phyloP scores from a whole-genome alignment of 2,329 filamentous ascomycete species.

The Aspergillus fijiensis region DNA sequence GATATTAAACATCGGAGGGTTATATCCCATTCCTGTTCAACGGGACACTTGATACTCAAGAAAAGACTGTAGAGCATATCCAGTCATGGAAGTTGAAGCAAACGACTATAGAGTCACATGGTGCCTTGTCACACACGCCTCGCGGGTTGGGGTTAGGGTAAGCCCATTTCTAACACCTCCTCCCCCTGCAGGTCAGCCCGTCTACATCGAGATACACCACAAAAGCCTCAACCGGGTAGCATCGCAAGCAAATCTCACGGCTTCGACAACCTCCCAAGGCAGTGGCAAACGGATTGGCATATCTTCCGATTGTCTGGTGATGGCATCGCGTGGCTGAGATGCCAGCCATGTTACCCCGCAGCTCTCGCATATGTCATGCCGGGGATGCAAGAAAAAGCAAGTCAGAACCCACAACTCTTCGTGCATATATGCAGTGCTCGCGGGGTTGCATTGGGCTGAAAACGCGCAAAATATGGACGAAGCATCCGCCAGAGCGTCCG shows the following conservation, averaged over 20 bases:
- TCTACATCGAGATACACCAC: not conserved
- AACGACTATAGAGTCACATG: not conserved
- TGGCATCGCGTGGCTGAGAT: slow-evolving; percentile 18
- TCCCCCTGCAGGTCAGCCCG: not conserved
- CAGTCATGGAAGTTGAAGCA: not conserved
- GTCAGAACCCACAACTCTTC: slow-evolving; percentile 1
- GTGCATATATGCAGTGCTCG: slow-evolving; percentile 9
- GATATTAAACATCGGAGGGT: not conserved
- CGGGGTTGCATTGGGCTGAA: slow-evolving; percentile 8
- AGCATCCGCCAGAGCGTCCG: no score
- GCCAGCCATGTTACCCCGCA: slow-evolving; percentile 14
- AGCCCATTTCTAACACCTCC: not conserved
- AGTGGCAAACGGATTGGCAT: not conserved
- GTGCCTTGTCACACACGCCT: not conserved
- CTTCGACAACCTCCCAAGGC: not conserved
- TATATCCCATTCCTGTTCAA: not conserved
- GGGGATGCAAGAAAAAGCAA: slow-evolving; percentile 6
- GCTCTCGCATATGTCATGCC: slow-evolving; percentile 1
- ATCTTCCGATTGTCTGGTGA: slow-evolving; percentile 18
- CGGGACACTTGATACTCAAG: not conserved
- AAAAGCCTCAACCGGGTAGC: not conserved
- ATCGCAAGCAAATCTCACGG: not conserved
- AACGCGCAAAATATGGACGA: not conserved
- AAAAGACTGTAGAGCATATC: not conserved
- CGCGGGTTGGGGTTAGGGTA: not conserved